phyloP scores from a whole-genome alignment of 2,329 filamentous ascomycete species.

The Cercospora brassicicola region DNA sequence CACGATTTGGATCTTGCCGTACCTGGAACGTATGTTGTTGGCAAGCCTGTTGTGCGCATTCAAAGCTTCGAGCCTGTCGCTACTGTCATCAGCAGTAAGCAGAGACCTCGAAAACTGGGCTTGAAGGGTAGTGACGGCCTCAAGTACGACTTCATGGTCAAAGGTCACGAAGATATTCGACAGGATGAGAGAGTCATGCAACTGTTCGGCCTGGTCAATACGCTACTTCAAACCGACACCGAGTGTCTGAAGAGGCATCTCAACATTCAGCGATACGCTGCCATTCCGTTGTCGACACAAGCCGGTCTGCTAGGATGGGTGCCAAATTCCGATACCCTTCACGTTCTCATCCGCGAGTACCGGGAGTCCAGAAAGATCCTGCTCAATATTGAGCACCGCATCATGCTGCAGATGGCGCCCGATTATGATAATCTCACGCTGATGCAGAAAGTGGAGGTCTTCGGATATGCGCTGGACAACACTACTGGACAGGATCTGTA shows the following conservation, averaged over 20 bases:
- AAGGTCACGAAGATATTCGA: slow-evolving; percentile 98
- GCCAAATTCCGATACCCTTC: slow-evolving; percentile 93
- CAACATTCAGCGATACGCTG: slow-evolving; percentile 91
- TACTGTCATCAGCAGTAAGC: slow-evolving; percentile 93
- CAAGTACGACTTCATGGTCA: slow-evolving; percentile 84
- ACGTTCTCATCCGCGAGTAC: slow-evolving; percentile 95
- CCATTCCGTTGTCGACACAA: slow-evolving; percentile 95
- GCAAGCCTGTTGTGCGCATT: slow-evolving; percentile 77
- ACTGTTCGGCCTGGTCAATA: slow-evolving; percentile 96
- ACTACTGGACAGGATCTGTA: slow-evolving; percentile 98
- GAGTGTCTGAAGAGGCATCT: slow-evolving; percentile 97
- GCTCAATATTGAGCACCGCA: slow-evolving; percentile 97
- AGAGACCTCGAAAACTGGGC: slow-evolving; percentile 85
- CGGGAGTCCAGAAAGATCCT: slow-evolving; percentile 95
- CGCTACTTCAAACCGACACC: slow-evolving; percentile 85
- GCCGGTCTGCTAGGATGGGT: slow-evolving; percentile 96
- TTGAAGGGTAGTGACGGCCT: slow-evolving; percentile 86
- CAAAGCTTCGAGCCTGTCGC: slow-evolving; percentile 86
- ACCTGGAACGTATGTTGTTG: slow-evolving; percentile 89
- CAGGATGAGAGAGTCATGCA: slow-evolving; percentile 99
- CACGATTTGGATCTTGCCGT: slow-evolving; percentile 87
- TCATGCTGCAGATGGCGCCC: slow-evolving; percentile 99
- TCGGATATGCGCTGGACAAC: slow-evolving; percentile 98
- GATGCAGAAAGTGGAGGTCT: slow-evolving; percentile 99
- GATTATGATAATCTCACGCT: slow-evolving; percentile 98